A percentile compares a stretch with the other conserved stretches of the same genome.
Evolutionary conservation across 2,329 filamentous ascomycete species (phyloP).

Genomic region (Coniella lustricola): DNA sequence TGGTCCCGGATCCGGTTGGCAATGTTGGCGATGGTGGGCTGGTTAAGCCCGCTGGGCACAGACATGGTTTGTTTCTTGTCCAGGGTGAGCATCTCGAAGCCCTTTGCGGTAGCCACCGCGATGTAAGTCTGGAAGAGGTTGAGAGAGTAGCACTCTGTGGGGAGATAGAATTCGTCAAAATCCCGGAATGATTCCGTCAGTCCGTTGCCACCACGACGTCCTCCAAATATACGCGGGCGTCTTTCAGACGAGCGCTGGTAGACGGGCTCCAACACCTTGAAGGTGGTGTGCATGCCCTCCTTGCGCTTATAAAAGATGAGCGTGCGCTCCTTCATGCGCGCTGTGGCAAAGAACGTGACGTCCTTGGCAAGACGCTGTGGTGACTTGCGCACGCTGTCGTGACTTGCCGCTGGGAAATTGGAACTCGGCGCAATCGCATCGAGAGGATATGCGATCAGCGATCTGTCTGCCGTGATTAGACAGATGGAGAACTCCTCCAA

Average conservation of each 20-base stretch:
- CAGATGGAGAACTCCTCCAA: conserved; percentile 94
- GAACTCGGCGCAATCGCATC: conserved; percentile 69
- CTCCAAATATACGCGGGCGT: conserved; percentile 60
- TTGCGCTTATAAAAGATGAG: conserved; percentile 96
- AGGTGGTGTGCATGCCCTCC: conserved; percentile 84
- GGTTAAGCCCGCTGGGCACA: conserved; percentile 72
- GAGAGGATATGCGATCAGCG: conserved; percentile 86
- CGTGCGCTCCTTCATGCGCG: conserved; percentile 92
- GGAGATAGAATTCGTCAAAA: conserved; percentile 98
- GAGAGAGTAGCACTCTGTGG: conserved; percentile 87
- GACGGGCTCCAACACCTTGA: conserved; percentile 94
- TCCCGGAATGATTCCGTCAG: conserved; percentile 94
- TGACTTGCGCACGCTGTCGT: conserved; percentile 73
- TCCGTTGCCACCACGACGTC: conserved; percentile 54
- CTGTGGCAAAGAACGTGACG: conserved; percentile 93
- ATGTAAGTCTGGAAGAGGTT: conserved; percentile 95
- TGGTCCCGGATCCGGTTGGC: conserved; percentile 76
- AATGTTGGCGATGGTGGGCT: conserved; percentile 75
- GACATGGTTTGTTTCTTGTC: conserved; percentile 97
- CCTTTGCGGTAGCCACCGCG: conserved; percentile 82
- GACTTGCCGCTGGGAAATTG: conserved; percentile 52
- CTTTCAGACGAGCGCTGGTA: conserved; percentile 88
- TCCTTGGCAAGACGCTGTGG: conserved; percentile 90
- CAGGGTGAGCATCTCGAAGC: conserved; percentile 90
- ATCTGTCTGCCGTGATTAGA: conserved; percentile 83